Evolutionary conservation across 2,329 filamentous ascomycete genomes (phyloP).

Genomic region (Fusarium tricinctum): DNA sequence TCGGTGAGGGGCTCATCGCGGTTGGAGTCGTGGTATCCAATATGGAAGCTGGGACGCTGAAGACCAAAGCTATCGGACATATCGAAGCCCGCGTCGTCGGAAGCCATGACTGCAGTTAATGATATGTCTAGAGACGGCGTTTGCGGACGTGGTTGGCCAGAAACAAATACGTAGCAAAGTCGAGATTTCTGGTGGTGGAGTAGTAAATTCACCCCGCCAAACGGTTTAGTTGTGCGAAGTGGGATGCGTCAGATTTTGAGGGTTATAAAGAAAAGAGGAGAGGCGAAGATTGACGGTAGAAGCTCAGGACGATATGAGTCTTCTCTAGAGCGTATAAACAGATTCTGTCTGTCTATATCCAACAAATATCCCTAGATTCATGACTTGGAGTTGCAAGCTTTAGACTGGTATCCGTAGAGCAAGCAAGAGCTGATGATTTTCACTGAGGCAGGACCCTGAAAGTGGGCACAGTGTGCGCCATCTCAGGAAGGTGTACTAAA

Average conservation of each 20-base stretch:
- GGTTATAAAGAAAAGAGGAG: neutral
- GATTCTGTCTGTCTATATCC: neutral
- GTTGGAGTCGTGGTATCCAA: constrained; percentile 80
- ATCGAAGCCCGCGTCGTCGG: constrained; percentile 38
- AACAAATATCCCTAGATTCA: neutral
- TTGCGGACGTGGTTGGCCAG: constrained; percentile 15
- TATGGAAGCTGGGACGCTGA: constrained; percentile 68
- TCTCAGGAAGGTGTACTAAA: neutral
- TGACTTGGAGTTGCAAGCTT: constrained; percentile 4
- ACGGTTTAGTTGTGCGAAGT: constrained; percentile 33
- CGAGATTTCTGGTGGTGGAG: constrained; percentile 50
- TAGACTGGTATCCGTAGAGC: neutral
- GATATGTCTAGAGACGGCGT: neutral
- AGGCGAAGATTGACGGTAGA: neutral
- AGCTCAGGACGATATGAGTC: neutral
- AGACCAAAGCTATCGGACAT: constrained; percentile 49
- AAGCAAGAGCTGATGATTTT: constrained; percentile 24
- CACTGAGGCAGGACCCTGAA: constrained; percentile 37
- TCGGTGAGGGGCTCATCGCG: constrained; percentile 72
- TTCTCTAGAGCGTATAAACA: neutral
- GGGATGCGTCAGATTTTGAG: constrained; percentile 9
- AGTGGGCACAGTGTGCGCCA: constrained; percentile 39
- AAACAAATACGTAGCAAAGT: constrained; percentile 19
- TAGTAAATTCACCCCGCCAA: constrained; percentile 49
- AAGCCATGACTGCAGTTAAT: constrained; percentile 43